These are phyloP conservation scores for Mrakia hoshinonis DNA, from an alignment of 768 basidiomycete genomes.

Conservation along the genomic window DNA sequence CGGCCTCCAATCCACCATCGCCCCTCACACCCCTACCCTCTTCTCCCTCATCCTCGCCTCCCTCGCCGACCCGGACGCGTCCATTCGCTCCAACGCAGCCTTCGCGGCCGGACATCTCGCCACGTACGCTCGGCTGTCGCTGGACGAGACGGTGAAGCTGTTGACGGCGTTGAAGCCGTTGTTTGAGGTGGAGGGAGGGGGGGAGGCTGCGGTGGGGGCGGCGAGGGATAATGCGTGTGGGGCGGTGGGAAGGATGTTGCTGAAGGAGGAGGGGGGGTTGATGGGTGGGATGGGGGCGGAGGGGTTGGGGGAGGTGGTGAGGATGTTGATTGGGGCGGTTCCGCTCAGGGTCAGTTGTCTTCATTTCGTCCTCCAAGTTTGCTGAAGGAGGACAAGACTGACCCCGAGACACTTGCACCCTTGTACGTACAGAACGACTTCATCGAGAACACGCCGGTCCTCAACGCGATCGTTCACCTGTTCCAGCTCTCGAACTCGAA, in stretches of 20 bases:
- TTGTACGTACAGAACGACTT: slow-evolving; percentile 52
- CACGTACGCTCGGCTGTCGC: slow-evolving; percentile 48
- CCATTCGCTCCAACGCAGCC: slow-evolving; percentile 91
- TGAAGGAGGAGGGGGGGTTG: slow-evolving; percentile 59
- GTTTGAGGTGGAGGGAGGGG: slow-evolving; percentile 53
- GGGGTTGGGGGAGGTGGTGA: slow-evolving; percentile 83
- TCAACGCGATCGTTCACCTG: slow-evolving; percentile 77
- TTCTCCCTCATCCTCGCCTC: slow-evolving; percentile 75
- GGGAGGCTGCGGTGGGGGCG: slow-evolving; percentile 55
- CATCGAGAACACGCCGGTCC: slow-evolving; percentile 81
- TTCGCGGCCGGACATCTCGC: slow-evolving; percentile 87
- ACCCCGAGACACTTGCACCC: background rate
- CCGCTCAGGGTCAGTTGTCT: slow-evolving; percentile 51
- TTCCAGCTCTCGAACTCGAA: slow-evolving; percentile 55
- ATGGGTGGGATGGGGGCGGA: slow-evolving; percentile 45
- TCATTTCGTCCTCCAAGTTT: background rate
- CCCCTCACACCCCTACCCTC: slow-evolving; percentile 60
- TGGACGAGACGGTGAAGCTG: slow-evolving; percentile 59
- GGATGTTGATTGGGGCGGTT: slow-evolving; percentile 67
- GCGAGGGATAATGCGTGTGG: slow-evolving; percentile 98
- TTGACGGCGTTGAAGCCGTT: slow-evolving; percentile 71
- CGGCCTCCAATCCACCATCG: slow-evolving; percentile 77
- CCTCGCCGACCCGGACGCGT: slow-evolving; percentile 72
- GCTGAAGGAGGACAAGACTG: slow-evolving; percentile 36
- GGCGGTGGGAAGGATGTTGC: slow-evolving; percentile 76